Base-by-base conservation (phyloP, 768 basidiomycete genomes). In the Russula sp. region DNA sequence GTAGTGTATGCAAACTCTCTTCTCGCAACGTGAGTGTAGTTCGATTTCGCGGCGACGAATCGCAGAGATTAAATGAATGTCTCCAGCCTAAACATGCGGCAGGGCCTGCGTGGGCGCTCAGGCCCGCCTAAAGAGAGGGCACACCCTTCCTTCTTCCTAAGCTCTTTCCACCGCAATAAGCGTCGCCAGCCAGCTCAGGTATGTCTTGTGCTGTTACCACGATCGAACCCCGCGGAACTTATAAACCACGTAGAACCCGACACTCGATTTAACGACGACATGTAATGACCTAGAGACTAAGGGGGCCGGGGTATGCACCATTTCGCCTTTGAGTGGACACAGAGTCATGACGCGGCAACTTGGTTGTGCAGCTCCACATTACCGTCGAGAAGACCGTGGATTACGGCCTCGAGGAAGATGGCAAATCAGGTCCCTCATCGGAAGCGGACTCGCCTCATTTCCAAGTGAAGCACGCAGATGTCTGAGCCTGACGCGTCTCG, bases 1-100 rank as follows among this genome's bases (percentile, higher is more conserved):
- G 6, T 9, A 68, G 66, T 68, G 55, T 68, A 68, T 60, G 64
- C 64, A 18, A 68, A 68, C 35, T 68, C 66, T 34, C 66, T 68
- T 11, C 45, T 68, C 6, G 66, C 57, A n/a, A 68, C 66, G 66
- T 68, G 31, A 37, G 66, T 62, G 7, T 6, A 34, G 4, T 47
- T 45, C 57, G 20, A 18, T 45, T 44, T n/a, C 32, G 47, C 42
- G 27, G 22, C 22, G 22, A 40, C 18, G 13, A 31, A 7, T 44
- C 10, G 31, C 16, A 20, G n/a, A 45, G 20, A 35, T 35, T 22
- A 44, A 49, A n/a, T 31, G n/a, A 49, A 34, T 37, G 31, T 16
- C 10, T 5, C n/a, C 37, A 68, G 65, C 34, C 58, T 68, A 34
- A 68, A 68, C 45, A 66, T 61, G 49, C 61, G 67, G n/a, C 27